These are phyloP conservation scores for Tricholoma sp. DNA, from an alignment of 768 basidiomycete genomes.

Conservation along the genomic window DNA sequence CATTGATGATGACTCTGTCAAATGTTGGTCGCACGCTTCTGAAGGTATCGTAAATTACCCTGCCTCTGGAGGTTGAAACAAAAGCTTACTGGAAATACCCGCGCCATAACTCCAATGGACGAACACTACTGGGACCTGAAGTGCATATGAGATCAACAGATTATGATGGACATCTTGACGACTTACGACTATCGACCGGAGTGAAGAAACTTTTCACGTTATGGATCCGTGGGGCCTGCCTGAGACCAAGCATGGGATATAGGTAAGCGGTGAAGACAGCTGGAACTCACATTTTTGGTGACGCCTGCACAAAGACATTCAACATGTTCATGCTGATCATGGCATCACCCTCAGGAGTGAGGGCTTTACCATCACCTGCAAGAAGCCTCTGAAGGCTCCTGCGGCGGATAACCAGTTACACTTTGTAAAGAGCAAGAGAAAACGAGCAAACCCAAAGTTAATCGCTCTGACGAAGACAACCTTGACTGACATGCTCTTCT, in stretches of 20 bases:
- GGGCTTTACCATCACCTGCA: conserved; percentile 8
- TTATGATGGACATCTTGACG: background rate
- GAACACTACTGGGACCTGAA: conserved; percentile 13
- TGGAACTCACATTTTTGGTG: conserved; percentile 21
- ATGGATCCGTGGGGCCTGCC: conserved; percentile 16
- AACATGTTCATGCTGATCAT: conserved; percentile 25
- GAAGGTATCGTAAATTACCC: background rate
- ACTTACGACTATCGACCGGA: conserved; percentile 12
- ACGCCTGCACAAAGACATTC: conserved; percentile 28
- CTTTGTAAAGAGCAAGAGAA: background rate
- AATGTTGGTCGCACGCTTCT: conserved; percentile 40
- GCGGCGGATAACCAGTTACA: background rate
- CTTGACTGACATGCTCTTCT: conserved; percentile 15
- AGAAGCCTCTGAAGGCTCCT: conserved; percentile 11
- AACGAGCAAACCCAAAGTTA: conserved; percentile 14
- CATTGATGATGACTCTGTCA: conserved; percentile 32
- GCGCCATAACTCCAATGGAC: conserved; percentile 33
- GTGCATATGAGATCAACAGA: conserved; percentile 1
- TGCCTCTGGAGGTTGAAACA: background rate
- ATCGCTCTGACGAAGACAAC: conserved; percentile 22
- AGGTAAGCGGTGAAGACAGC: background rate
- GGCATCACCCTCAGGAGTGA: conserved; percentile 14
- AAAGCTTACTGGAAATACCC: conserved; percentile 37
- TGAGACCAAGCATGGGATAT: background rate
- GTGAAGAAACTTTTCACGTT: conserved; percentile 24